These are phyloP conservation scores for Oryza brachyantha DNA, from an alignment of 176 grass and related monocot species.

Conservation along the genomic window DNA sequence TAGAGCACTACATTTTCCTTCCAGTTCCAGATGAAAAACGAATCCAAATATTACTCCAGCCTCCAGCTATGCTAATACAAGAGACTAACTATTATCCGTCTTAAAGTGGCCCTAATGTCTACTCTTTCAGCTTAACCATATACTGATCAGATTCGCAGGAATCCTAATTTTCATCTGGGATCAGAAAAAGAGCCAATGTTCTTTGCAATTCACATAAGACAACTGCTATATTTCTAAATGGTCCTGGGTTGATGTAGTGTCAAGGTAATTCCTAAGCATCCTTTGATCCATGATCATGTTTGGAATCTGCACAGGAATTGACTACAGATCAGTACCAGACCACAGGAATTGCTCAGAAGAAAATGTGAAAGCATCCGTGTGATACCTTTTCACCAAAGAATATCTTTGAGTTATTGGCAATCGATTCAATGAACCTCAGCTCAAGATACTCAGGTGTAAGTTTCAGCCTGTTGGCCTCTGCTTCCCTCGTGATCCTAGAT, in stretches of 20 bases:
- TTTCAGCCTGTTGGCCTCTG: slow-evolving; percentile 88
- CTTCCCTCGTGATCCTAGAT: slow-evolving; percentile 80
- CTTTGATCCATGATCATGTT: slow-evolving; percentile 35
- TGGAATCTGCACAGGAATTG: slow-evolving; percentile 27
- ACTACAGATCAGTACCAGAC: slow-evolving; percentile 2
- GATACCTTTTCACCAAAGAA: slow-evolving; percentile 95
- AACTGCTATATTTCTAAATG: slow-evolving; percentile 18
- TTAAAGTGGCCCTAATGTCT: not conserved
- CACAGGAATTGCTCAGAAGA: not conserved
- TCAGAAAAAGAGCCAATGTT: slow-evolving; percentile 13
- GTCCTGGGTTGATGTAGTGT: slow-evolving; percentile 26
- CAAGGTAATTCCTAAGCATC: slow-evolving; percentile 24
- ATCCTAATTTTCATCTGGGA: slow-evolving; percentile 13
- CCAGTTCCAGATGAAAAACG: not conserved
- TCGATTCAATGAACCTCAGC: slow-evolving; percentile 92
- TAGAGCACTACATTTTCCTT: too few species aligned
- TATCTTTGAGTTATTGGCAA: slow-evolving; percentile 95
- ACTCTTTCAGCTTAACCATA: not conserved
- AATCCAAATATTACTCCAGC: not conserved
- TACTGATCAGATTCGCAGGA: not conserved
- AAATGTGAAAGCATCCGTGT: not conserved
- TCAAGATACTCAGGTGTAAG: slow-evolving; percentile 91
- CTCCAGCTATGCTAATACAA: slow-evolving; percentile 20
- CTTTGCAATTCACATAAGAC: slow-evolving; percentile 4
- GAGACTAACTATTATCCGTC: not conserved